Evolutionary conservation across 176 grass and related monocot genomes (phyloP), one percentile per base, ranked within the genome.

Genomic region (Poa pratensis): DNA sequence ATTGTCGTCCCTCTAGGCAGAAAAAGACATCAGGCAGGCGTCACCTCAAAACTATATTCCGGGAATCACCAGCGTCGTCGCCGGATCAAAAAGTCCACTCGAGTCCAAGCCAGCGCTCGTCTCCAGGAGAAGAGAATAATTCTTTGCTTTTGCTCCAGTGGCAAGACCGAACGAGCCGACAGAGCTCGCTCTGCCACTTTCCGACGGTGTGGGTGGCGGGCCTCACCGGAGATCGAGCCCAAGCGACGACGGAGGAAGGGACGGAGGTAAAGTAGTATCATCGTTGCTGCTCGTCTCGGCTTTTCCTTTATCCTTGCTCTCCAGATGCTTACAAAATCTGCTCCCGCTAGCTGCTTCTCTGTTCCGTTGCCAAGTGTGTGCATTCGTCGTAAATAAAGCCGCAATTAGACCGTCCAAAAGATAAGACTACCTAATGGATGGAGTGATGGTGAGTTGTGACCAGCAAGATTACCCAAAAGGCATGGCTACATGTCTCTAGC

Each of bases 121-220:
- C 88, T 83, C 79, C 88, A 66, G 15, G 55, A 22, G 58, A 79
- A 53, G 65, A 32, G 58, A 84, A 77, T 64, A 78, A 73, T 90
- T 86, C 73, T 12, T 79, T 76, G 84, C 79, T 49, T 86, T 86
- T 49, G 39, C 22, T 48, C 32, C 12, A 55, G 13, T 32, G 2
- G 4, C 34, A 1, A 46, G 62, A 78, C 69, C 71, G 78, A 78
- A 80, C 69, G 72, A 80, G 13, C 4, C 65, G 55, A 70, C 34
- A 26, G 16, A 45, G 77, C 62, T 8, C 62, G 13, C 46, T 13
- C 32, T 15, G 46, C 1, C 23, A 26, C 76, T 84, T 76, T 81
- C 66, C 61, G 26, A 43, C 20, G 37, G 34, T 12, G 43, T 46
- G 8, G 43, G 30, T 30, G 30, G 30, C 30, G 30, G 30, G 43